phyloP scores from a whole-genome alignment of 371 early-diverging fungal species.

The Basidiobolus meristosporus region DNA sequence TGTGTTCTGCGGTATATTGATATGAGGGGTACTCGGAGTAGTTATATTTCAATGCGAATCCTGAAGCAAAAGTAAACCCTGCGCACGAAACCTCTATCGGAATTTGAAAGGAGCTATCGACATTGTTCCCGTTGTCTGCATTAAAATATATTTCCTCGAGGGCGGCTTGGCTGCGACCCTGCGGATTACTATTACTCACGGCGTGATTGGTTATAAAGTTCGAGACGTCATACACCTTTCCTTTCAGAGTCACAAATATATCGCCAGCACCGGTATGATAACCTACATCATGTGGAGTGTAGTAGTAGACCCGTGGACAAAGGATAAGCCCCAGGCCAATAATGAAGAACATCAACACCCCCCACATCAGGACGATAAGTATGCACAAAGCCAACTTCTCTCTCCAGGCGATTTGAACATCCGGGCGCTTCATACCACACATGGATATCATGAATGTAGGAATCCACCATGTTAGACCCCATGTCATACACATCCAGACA shows the following conservation, averaged over 20 bases:
- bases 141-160: constrained; percentile 21
- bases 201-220: constrained; percentile 26
- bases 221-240: constrained; percentile 49
- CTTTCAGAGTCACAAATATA: constrained; percentile 42
- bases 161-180: too few species aligned
- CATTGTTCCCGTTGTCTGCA: constrained; percentile 37
- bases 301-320: constrained; percentile 46
- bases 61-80: constrained; percentile 18
- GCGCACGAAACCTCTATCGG: constrained; percentile 33
- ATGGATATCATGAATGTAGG: constrained; percentile 30
- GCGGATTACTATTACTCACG: constrained; percentile 13
- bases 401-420: constrained; percentile 85
- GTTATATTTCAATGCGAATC: constrained; percentile 5
- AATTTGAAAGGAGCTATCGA: constrained; percentile 44
- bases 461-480: constrained; percentile 55
- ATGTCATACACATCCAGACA: constrained; percentile 51
- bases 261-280: constrained; percentile 14
- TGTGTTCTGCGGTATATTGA: constrained; percentile 9
- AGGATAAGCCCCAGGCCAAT: constrained; percentile 26
- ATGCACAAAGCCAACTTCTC: constrained; percentile 74
- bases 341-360: constrained; percentile 26
- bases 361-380: constrained; percentile 34
- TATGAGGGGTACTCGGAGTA: constrained; percentile 6
- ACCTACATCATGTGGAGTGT: constrained; percentile 17
- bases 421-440: constrained; percentile 65